These are phyloP conservation scores for Neurospora sp. DNA, from an alignment of 495 filamentous ascomycete species.

Conservation along the genomic window DNA sequence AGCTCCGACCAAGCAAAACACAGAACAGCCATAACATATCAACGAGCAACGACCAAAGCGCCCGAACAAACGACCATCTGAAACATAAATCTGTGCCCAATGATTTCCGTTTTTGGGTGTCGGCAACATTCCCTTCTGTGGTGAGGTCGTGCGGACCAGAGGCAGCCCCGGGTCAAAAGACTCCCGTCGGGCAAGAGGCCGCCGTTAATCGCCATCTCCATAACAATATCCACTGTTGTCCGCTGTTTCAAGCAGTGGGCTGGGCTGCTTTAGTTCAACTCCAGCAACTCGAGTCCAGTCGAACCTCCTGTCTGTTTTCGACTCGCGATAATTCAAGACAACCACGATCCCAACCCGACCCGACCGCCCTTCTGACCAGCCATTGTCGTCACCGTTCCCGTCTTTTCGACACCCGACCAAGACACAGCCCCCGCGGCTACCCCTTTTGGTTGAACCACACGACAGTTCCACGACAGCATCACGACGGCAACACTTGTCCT, in stretches of 20 bases:
- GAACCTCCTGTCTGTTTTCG: not conserved
- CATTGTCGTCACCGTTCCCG: not conserved
- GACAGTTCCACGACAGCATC: not conserved
- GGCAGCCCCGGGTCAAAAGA: not conserved
- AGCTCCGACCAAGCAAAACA: not conserved
- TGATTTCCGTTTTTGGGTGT: not conserved
- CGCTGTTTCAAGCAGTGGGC: not conserved
- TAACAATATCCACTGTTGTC: not conserved
- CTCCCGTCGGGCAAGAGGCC: not conserved
- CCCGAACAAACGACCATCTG: not conserved
- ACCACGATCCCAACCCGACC: too few species aligned
- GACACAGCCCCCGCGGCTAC: not conserved
- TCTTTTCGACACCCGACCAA: not conserved
- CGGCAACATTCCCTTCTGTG: not conserved
- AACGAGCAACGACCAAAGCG: not conserved
- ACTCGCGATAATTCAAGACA: too few species aligned
- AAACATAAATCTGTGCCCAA: not conserved
- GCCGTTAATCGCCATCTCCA: not conserved
- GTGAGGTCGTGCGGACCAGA: not conserved
- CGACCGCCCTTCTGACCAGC: not conserved
- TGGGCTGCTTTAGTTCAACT: not conserved
- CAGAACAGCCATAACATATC: not conserved
- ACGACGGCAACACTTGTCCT: not conserved
- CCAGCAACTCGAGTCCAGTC: not conserved
- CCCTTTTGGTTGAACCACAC: not conserved